phyloP scores from a whole-genome alignment of 2,329 filamentous ascomycete species.

The Monilinia fructigena region DNA sequence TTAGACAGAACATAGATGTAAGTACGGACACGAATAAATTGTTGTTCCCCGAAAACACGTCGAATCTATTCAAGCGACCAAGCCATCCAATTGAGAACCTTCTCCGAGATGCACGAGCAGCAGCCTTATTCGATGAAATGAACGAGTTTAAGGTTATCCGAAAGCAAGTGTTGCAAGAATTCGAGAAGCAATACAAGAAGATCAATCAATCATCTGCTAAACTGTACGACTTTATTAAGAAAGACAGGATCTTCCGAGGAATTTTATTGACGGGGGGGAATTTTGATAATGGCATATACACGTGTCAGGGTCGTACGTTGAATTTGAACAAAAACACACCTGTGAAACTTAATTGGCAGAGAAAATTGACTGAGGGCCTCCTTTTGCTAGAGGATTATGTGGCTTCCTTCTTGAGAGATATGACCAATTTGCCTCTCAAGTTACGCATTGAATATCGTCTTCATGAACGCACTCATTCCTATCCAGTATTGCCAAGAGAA shows the following conservation, averaged over 20 bases:
- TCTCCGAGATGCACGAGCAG: background rate
- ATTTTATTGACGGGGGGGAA: background rate
- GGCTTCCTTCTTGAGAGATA: background rate
- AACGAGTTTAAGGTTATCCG: background rate
- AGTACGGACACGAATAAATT: background rate
- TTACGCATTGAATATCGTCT: background rate
- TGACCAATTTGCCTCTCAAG: background rate
- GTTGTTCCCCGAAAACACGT: background rate
- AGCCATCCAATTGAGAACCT: background rate
- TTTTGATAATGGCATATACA: background rate
- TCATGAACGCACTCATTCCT: too few species aligned
- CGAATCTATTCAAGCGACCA: background rate
- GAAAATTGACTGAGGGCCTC: background rate
- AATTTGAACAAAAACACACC: background rate
- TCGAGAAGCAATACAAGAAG: background rate
- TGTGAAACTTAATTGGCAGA: background rate
- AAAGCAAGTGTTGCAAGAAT: background rate
- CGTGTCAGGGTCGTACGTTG: background rate
- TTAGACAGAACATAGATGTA: background rate
- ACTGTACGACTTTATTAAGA: background rate
- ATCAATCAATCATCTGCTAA: background rate
- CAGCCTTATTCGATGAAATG: background rate
- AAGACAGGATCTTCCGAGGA: background rate
- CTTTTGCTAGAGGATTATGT: background rate
- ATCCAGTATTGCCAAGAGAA: background rate